Evolutionary conservation across 2,329 filamentous ascomycete genomes (phyloP).

Genomic region (Exophiala sideris): DNA sequence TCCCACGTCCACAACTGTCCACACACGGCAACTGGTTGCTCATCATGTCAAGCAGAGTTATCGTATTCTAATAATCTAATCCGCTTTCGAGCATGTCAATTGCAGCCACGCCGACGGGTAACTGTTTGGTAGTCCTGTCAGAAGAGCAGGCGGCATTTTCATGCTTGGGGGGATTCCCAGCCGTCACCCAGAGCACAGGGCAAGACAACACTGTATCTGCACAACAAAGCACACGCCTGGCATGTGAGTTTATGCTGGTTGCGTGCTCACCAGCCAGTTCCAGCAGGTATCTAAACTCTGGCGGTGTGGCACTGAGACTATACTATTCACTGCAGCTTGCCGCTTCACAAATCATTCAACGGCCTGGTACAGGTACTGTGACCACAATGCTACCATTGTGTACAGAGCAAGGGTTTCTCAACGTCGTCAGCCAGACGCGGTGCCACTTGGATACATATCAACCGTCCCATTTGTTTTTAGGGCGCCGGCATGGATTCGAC

Average conservation of each 20-base stretch:
- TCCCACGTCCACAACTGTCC: neutral
- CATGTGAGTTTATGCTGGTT: slow-evolving; percentile 1
- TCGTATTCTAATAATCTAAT: neutral
- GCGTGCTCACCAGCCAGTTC: neutral
- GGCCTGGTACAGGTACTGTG: slow-evolving; percentile 12
- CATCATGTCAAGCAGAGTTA: neutral
- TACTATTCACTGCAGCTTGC: slow-evolving; percentile 8
- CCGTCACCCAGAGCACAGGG: slow-evolving; percentile 7
- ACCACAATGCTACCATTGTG: slow-evolving; percentile 13
- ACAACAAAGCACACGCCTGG: slow-evolving; percentile 1
- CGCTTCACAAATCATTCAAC: slow-evolving; percentile 20
- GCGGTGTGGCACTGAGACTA: slow-evolving; percentile 5
- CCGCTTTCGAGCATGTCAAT: slow-evolving; percentile 6
- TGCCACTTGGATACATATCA: slow-evolving; percentile 5
- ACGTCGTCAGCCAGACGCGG: slow-evolving; percentile 12
- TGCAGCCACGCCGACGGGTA: slow-evolving; percentile 4
- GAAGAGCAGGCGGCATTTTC: slow-evolving; percentile 1
- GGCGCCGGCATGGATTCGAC: slow-evolving; percentile 1
- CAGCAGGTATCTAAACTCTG: slow-evolving; percentile 2
- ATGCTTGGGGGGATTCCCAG: neutral
- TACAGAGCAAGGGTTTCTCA: slow-evolving; percentile 11
- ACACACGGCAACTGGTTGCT: neutral
- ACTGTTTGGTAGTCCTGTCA: slow-evolving; percentile 9
- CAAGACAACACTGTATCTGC: slow-evolving; percentile 1
- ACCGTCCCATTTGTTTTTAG: slow-evolving; percentile 1